Evolutionary conservation across 2,329 filamentous ascomycete genomes (phyloP).

Genomic region (Aspergillus latus): DNA sequence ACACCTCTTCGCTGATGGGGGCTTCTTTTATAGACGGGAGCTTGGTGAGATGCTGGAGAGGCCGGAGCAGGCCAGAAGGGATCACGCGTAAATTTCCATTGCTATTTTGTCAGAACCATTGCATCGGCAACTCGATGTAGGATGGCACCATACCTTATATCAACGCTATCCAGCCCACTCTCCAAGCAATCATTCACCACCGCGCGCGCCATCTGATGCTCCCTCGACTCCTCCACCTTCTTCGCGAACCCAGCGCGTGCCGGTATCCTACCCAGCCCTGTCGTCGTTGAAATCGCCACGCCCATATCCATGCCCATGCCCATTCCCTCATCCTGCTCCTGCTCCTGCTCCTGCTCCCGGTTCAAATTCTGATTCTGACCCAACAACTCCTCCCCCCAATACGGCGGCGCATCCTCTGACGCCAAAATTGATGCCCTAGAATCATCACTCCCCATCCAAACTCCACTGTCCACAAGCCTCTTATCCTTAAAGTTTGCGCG

Average conservation of each 20-base stretch:
- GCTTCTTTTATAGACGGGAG: constrained; percentile 34
- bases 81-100: constrained; percentile 32
- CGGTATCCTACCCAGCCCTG: background rate
- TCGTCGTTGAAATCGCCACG: too few relatives aligned
- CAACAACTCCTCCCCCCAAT: constrained; percentile 42
- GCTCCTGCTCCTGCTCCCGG: background rate
- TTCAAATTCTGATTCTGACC: constrained; percentile 25
- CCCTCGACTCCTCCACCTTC: constrained; percentile 32
- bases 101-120: constrained; percentile 22
- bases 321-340: background rate
- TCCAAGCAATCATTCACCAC: constrained; percentile 46
- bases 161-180: constrained; percentile 45
- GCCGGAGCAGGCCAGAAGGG: constrained; percentile 35
- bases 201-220: constrained; percentile 38
- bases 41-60: constrained; percentile 43
- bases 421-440: constrained; percentile 28
- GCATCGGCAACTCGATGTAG: background rate
- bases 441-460: constrained; percentile 51
- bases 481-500: constrained; percentile 46
- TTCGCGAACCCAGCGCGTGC: constrained; percentile 19
- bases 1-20: constrained; percentile 40
- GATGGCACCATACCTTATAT: constrained; percentile 41
- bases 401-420: constrained; percentile 35
- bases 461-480: constrained; percentile 47
- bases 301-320: background rate